A percentile compares a stretch with the other conserved stretches of the same genome.
phyloP scores from a whole-genome alignment of 352 stramenopile species.

The Thalassiosira mediterranea region DNA sequence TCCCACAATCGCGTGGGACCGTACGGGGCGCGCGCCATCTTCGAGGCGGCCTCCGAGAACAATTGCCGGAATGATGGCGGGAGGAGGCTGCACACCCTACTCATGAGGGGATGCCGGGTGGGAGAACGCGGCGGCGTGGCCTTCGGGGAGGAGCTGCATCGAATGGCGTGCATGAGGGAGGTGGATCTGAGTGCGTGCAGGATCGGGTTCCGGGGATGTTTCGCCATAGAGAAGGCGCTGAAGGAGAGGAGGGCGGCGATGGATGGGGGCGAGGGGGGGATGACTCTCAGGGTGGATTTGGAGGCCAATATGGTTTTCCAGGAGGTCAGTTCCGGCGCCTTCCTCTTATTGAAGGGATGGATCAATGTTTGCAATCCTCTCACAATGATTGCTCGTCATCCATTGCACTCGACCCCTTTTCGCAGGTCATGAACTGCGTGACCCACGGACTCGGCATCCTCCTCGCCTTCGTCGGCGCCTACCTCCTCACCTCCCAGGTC shows the following conservation, averaged over 20 bases:
- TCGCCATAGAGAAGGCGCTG: conserved; percentile 61
- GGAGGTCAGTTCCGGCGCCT: conserved; percentile 64
- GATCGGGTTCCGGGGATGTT: conserved; percentile 69
- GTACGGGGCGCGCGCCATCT: conserved; percentile 68
- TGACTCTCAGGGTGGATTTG: conserved; percentile 59
- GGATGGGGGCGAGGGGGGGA: neutral
- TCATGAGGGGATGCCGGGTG: conserved; percentile 68
- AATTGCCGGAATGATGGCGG: too few relatives aligned
- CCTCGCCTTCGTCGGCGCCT: conserved; percentile 57
- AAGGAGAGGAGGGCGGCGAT: conserved; percentile 5
- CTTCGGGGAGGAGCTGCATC: conserved; percentile 25
- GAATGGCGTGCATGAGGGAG: conserved; percentile 33
- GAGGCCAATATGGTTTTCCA: conserved; percentile 77
- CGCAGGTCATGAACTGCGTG: conserved; percentile 75
- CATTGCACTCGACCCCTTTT: too few relatives aligned
- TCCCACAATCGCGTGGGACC: conserved; percentile 67
- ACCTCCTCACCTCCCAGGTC: conserved; percentile 49
- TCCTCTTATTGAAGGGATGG: too few relatives aligned
- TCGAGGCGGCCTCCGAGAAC: conserved; percentile 61
- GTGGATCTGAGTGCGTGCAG: conserved; percentile 70
- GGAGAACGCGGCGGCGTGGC: conserved; percentile 65
- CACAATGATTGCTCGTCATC: too few relatives aligned
- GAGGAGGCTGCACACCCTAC: conserved; percentile 45
- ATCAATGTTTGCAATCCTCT: too few relatives aligned
- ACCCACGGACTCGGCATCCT: conserved; percentile 80